Evolutionary conservation across 805 yeast genomes (phyloP).

Genomic region (Lachancea cidri): DNA sequence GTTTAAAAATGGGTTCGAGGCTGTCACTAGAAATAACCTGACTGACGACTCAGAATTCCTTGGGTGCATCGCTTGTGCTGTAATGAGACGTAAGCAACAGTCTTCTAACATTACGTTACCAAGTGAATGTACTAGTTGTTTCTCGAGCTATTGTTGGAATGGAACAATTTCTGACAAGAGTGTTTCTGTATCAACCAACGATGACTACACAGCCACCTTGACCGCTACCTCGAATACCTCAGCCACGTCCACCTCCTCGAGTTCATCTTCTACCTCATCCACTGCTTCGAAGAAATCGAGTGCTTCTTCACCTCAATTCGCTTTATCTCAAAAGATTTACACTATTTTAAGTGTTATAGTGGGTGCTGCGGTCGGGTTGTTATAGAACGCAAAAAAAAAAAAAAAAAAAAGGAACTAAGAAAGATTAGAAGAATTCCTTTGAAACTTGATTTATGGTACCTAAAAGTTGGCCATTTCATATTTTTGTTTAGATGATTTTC

Average conservation of each 20-base stretch:
- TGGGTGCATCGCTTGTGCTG: constrained; percentile 78
- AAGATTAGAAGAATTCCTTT: too few species aligned
- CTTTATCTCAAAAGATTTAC: not conserved
- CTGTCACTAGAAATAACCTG: constrained; percentile 59
- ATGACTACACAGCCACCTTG: constrained; percentile 13
- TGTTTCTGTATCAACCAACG: constrained; percentile 20
- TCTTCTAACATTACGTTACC: constrained; percentile 53
- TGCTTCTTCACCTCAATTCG: not conserved
- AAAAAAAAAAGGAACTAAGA: too few species aligned
- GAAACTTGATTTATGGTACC: too few species aligned
- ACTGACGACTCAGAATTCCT: constrained; percentile 67
- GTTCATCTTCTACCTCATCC: constrained; percentile 7
- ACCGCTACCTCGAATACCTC: constrained; percentile 8
- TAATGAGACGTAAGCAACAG: constrained; percentile 73
- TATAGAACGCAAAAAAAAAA: not conserved
- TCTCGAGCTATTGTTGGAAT: constrained; percentile 62
- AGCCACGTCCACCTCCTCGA: constrained; percentile 9
- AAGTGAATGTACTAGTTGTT: constrained; percentile 71
- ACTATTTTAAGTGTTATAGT: not conserved
- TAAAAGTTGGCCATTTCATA: too few species aligned
- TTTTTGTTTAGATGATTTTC: too few species aligned
- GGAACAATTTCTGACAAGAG: constrained; percentile 40
- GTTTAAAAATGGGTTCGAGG: constrained; percentile 71
- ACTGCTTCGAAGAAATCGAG: constrained; percentile 2
- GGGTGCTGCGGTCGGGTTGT: constrained; percentile 4